Conservation (phyloP, 495 filamentous ascomycete species). For the Tuber borchii region DNA sequence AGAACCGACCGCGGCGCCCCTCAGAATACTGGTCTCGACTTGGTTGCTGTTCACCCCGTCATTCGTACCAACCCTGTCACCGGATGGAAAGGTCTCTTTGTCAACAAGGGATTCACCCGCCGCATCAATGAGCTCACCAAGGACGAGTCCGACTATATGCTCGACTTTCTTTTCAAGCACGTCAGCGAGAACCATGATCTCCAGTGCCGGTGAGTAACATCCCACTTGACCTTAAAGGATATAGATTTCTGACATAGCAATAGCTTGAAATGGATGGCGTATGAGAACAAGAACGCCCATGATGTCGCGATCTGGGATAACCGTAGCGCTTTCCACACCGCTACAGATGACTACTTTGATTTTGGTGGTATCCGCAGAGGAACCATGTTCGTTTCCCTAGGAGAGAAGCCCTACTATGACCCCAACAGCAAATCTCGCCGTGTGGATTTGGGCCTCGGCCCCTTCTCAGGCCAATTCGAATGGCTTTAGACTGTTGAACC, state of each 20-base stretch:
- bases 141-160: slow-evolving; percentile 57
- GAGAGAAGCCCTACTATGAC: slow-evolving; percentile 61
- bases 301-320: slow-evolving; percentile 81
- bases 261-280: slow-evolving; percentile 59
- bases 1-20: slow-evolving; percentile 59
- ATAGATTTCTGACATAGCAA: slow-evolving; percentile 36
- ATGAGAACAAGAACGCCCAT: slow-evolving; percentile 45
- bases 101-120: slow-evolving; percentile 56
- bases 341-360: slow-evolving; percentile 60
- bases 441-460: slow-evolving; percentile 53
- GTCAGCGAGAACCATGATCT: slow-evolving; percentile 73
- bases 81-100: slow-evolving; percentile 67
- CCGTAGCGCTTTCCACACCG: slow-evolving; percentile 60
- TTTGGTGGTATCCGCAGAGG: slow-evolving; percentile 22
- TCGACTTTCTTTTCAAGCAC: slow-evolving; percentile 59
- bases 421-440: slow-evolving; percentile 54
- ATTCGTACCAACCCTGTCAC: slow-evolving; percentile 78
- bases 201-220: slow-evolving; percentile 54
- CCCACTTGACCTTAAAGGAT: not conserved
- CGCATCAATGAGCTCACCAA: slow-evolving; percentile 61
- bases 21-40: slow-evolving; percentile 58
- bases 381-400: slow-evolving; percentile 57
- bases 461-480: slow-evolving; percentile 12
- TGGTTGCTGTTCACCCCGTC: slow-evolving; percentile 63
- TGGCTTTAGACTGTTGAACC: not conserved